A percentile compares a stretch with the other conserved stretches of the same genome.
Conservation (phyloP, 1,284 basidiomycete species). For the Entoloma clypeatum region DNA sequence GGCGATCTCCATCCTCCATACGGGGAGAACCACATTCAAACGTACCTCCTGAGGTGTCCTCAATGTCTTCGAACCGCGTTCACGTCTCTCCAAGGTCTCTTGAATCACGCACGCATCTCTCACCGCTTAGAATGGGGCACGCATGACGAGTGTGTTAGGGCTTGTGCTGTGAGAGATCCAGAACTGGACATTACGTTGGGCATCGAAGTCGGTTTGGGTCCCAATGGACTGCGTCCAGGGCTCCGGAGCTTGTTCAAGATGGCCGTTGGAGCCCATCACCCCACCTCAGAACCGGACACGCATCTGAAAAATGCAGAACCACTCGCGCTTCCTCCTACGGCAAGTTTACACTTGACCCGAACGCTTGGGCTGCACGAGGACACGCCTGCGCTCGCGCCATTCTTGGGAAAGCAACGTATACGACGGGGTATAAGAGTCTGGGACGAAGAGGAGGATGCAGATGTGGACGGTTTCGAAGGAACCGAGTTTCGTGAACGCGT, state of each 20-base stretch:
- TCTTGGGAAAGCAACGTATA: slow-evolving; percentile 57
- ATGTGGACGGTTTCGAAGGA: slow-evolving; percentile 34
- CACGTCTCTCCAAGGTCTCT: slow-evolving; percentile 68
- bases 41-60: slow-evolving; percentile 53
- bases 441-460: slow-evolving; percentile 40
- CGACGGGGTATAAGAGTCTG: slow-evolving; percentile 54
- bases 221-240: slow-evolving; percentile 50
- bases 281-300: slow-evolving; percentile 3
- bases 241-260: slow-evolving; percentile 64
- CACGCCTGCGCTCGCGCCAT: slow-evolving; percentile 66
- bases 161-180: slow-evolving; percentile 51
- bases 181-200: slow-evolving; percentile 47
- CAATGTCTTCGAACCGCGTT: slow-evolving; percentile 61
- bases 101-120: slow-evolving; percentile 69
- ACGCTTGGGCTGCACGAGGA: slow-evolving; percentile 69
- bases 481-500: too few relatives aligned
- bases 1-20: slow-evolving; percentile 22
- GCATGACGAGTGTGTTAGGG: slow-evolving; percentile 70
- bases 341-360: slow-evolving; percentile 46
- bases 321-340: slow-evolving; percentile 9
- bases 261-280: slow-evolving; percentile 51
- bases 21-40: slow-evolving; percentile 32
- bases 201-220: slow-evolving; percentile 51
- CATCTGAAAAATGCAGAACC: background rate
- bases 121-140: slow-evolving; percentile 68